Conservation (phyloP, 257 asterid genomes). For the Solanum tacnaense region DNA sequence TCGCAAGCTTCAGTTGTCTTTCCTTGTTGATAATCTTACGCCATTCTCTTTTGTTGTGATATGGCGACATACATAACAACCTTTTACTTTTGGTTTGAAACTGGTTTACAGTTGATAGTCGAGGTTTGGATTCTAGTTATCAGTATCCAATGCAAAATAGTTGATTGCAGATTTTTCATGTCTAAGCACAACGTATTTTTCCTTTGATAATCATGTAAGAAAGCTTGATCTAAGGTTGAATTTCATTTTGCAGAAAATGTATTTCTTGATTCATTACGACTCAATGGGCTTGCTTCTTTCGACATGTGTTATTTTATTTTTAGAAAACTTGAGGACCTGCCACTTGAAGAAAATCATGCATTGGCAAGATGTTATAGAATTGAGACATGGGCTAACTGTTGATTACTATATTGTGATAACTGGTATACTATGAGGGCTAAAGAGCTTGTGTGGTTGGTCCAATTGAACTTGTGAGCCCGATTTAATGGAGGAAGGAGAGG, state of each 20-base stretch:
- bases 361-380: neutral
- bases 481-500: neutral
- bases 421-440: neutral
- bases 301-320: neutral
- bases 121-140: neutral
- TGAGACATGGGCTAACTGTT: neutral
- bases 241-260: neutral
- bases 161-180: too few relatives aligned
- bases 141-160: too few relatives aligned
- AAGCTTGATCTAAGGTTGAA: neutral
- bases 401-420: neutral
- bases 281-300: too few relatives aligned
- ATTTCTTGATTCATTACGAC: too few relatives aligned
- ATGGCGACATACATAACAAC: neutral
- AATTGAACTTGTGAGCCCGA: neutral
- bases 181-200: neutral
- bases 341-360: neutral
- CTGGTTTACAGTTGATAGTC: too few relatives aligned
- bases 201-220: neutral
- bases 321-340: neutral
- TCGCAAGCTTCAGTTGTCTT: neutral
- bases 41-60: neutral
- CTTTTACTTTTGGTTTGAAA: neutral
- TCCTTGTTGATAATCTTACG: neutral
- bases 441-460: neutral